Conservation (phyloP, 208 protist species). For the Trypanosoma congolense region DNA sequence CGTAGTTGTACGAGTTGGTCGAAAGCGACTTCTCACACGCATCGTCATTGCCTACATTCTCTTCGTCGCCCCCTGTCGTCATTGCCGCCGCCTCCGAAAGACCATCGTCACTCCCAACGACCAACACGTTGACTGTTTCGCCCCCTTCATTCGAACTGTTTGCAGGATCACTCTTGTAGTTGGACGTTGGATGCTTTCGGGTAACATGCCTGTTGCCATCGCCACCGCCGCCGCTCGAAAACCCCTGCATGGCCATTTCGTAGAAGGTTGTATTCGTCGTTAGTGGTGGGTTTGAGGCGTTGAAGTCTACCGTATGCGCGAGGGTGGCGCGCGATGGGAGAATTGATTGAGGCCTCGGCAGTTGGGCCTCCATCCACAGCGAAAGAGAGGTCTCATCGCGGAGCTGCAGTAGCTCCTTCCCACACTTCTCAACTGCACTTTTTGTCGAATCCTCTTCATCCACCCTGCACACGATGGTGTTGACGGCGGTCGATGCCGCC, state of each 20-base stretch:
- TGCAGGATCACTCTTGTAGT: neutral
- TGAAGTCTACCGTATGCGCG: neutral
- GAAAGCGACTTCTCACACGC: neutral
- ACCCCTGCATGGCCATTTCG: conserved; percentile 1
- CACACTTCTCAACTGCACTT: conserved; percentile 13
- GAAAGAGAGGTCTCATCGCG: conserved; percentile 25
- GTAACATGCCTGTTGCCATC: neutral
- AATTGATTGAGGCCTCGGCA: conserved; percentile 17
- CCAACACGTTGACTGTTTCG: neutral
- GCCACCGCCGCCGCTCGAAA: conserved; percentile 11
- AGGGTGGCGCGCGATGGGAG: conserved; percentile 1
- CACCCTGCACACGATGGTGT: conserved; percentile 1
- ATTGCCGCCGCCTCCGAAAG: neutral
- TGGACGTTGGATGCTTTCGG: neutral
- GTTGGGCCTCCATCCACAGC: conserved; percentile 33
- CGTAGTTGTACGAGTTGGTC: neutral
- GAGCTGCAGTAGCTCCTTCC: conserved; percentile 22
- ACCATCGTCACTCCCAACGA: neutral
- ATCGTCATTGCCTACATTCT: conserved; percentile 9
- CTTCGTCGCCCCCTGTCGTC: neutral
- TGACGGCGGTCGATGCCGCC: neutral
- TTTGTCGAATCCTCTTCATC: conserved; percentile 22
- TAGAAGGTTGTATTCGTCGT: conserved; percentile 23
- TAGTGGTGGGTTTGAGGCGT: conserved; percentile 14
- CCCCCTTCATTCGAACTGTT: neutral